A percentile compares a stretch with the other conserved stretches of the same genome.
These are phyloP conservation scores for Polygonum maritimum DNA, from an alignment of 148 eudicot genomes.

Conservation along the genomic window DNA sequence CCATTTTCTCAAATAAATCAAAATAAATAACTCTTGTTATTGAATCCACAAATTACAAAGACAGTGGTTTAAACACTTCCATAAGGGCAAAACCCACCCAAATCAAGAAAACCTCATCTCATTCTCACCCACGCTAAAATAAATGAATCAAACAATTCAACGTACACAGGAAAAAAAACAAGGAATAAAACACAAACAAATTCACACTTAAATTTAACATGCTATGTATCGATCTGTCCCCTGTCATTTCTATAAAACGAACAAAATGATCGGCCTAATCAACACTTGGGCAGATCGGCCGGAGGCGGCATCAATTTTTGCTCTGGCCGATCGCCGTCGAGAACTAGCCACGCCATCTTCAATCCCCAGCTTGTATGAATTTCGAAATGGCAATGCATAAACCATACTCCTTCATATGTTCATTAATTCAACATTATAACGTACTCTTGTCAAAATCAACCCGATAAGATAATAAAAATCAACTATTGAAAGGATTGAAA, in stretches of 20 bases:
- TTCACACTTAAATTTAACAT: background rate
- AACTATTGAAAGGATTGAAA: too few species aligned
- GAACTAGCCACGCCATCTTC: slow-evolving; percentile 62
- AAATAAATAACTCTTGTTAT: background rate
- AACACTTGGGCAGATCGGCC: slow-evolving; percentile 50
- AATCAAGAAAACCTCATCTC: background rate
- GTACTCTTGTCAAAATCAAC: too few species aligned
- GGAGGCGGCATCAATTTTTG: slow-evolving; percentile 59
- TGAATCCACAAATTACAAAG: background rate
- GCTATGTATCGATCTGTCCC: background rate
- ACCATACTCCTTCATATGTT: slow-evolving; percentile 41
- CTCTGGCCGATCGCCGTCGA: slow-evolving; percentile 34
- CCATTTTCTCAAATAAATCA: background rate
- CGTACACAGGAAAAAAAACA: background rate
- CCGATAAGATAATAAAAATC: too few species aligned
- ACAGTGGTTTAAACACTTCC: background rate
- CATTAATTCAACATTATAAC: background rate
- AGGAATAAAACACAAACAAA: background rate
- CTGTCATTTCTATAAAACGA: background rate
- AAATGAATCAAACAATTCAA: background rate
- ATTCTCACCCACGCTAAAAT: background rate
- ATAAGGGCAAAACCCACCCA: background rate
- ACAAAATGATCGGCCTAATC: background rate
- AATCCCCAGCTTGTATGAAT: slow-evolving; percentile 70
- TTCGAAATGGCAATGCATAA: slow-evolving; percentile 66